A percentile compares a stretch with the other conserved stretches of the same genome.
Evolutionary conservation across 2,329 filamentous ascomycete species (phyloP).

Genomic region (Calonectria leucothoes): DNA sequence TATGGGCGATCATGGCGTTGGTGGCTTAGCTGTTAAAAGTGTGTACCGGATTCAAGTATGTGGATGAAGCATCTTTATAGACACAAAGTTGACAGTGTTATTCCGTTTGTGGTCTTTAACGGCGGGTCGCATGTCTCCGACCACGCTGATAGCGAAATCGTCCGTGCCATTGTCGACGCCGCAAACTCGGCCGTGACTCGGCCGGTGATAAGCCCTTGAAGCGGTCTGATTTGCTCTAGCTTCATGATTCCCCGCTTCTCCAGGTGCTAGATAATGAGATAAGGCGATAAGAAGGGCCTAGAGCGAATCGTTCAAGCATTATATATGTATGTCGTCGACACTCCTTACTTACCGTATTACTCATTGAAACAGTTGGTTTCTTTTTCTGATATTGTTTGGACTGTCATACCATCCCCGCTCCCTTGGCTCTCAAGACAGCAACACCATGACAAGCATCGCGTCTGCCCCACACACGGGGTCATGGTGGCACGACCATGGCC

Average conservation of each 20-base stretch:
- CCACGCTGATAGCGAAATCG: not conserved
- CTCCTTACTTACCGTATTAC: not conserved
- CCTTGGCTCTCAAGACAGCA: not conserved
- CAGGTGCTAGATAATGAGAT: not conserved
- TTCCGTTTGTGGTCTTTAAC: not conserved
- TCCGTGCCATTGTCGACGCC: not conserved
- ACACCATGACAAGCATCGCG: not conserved
- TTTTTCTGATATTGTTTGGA: not conserved
- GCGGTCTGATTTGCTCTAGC: not conserved
- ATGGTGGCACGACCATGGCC: not conserved
- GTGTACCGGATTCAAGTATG: not conserved
- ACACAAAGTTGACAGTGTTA: not conserved
- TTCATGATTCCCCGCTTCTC: not conserved
- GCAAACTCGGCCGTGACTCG: conserved; percentile 1
- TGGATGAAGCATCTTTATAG: not conserved
- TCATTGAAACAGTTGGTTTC: not conserved
- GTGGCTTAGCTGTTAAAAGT: not conserved
- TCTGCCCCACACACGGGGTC: not conserved
- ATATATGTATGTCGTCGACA: not conserved
- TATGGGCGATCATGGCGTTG: not conserved
- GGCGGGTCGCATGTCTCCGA: not conserved
- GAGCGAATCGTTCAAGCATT: not conserved
- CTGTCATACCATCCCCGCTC: not conserved
- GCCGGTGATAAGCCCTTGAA: not conserved
- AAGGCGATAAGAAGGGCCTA: not conserved